Conservation (phyloP, 306 rosid species). For the Ziziphus jujuba region DNA sequence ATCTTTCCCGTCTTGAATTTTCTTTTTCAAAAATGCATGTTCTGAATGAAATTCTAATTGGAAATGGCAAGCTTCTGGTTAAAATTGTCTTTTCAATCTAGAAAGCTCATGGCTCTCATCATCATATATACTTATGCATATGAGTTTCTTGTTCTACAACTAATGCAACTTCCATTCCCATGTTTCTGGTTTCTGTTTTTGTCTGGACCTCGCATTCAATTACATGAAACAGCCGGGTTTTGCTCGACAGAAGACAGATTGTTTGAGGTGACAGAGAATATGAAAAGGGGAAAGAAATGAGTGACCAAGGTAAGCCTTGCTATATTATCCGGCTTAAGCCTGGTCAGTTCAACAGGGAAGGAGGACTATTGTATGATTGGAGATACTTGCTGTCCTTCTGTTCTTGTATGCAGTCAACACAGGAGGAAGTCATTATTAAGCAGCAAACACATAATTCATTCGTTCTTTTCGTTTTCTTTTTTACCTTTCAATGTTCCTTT, state of each 20-base stretch:
- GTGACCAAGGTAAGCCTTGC: not conserved
- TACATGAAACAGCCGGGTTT: constrained; percentile 78
- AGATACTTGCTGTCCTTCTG: constrained; percentile 2
- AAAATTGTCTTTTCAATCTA: not conserved
- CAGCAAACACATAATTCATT: too few species aligned
- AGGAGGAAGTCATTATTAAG: not conserved
- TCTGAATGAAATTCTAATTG: too few species aligned
- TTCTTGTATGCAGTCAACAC: constrained; percentile 14
- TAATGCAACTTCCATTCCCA: constrained; percentile 33
- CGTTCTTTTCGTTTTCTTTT: constrained; percentile 18
- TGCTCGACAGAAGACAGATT: constrained; percentile 72
- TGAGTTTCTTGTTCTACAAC: constrained; percentile 30
- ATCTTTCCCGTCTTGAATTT: not conserved
- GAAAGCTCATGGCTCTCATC: not conserved
- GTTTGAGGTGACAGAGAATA: constrained; percentile 35
- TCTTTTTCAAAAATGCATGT: not conserved
- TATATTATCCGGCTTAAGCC: not conserved
- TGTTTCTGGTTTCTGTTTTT: constrained; percentile 44
- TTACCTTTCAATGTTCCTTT: not conserved
- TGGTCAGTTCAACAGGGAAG: constrained; percentile 10
- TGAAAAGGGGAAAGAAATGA: constrained; percentile 18
- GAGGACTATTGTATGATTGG: not conserved
- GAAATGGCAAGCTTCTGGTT: not conserved
- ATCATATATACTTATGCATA: constrained; percentile 4
- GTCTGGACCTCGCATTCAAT: constrained; percentile 28